Conservation (phyloP, 805 yeast species). For the Komagataella kurtzmanii region DNA sequence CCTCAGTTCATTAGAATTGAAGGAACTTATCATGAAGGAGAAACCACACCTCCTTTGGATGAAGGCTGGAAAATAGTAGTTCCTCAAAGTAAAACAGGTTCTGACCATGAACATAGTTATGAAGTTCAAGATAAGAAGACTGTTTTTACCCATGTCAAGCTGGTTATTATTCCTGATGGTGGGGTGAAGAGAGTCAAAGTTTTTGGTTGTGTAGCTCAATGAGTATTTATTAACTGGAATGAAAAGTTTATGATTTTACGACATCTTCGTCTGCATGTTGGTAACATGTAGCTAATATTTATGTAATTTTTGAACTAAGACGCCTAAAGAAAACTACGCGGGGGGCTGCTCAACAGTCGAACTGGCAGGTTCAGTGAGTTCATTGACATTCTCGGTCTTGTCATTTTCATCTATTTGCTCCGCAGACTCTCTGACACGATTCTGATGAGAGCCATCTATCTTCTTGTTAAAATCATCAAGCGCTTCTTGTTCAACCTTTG, state of each 20-base stretch:
- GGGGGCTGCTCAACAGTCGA: background rate
- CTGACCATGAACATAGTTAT: conserved; percentile 68
- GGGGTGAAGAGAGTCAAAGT: conserved; percentile 89
- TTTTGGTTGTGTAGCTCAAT: conserved; percentile 32
- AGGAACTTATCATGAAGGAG: conserved; percentile 28
- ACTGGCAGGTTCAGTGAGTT: background rate
- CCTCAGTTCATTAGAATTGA: conserved; percentile 72
- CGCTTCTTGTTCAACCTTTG: background rate
- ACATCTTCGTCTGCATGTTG: background rate
- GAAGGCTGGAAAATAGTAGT: conserved; percentile 57
- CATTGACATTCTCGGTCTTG: background rate
- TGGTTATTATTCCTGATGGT: conserved; percentile 90
- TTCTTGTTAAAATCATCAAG: background rate
- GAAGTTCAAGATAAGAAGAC: conserved; percentile 14
- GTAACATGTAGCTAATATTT: no score
- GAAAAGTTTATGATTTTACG: background rate
- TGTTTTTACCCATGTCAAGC: conserved; percentile 52
- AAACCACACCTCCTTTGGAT: conserved; percentile 23
- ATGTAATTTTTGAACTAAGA: background rate
- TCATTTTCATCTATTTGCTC: background rate
- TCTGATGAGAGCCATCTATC: background rate
- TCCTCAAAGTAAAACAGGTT: conserved; percentile 58
- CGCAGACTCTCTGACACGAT: background rate
- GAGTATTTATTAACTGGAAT: background rate
- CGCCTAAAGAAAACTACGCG: background rate